Evolutionary conservation across 441 rosid genomes (phyloP), one percentile per base, ranked within the genome.

Genomic region (Flueggea neowawraea): DNA sequence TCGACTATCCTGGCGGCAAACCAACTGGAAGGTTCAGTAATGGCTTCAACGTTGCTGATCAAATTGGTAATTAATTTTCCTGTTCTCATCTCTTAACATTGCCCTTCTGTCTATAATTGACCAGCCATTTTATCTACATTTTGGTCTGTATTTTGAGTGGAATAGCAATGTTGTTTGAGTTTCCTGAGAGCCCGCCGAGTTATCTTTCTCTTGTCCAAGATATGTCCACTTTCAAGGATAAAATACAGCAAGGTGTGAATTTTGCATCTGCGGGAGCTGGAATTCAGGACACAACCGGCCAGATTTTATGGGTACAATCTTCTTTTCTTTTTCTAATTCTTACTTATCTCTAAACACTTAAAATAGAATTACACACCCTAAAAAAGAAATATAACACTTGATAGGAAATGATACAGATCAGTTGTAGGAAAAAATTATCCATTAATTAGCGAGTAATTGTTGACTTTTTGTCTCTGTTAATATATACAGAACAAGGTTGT

Each of bases 191-290:
- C 32, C 73, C 80, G 2, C 67, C 63, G 6, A 43, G 69, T 10
- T 75, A 17, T 59, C 57, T 69, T 0, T 57, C 55, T 58, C 69
- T 69, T 22, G 6, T 52, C 16, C 47, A 44, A 41, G 12, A 41
- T 10, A 7, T 57, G 12, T 47, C 59, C 0, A 58, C 16, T 43
- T 63, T 75, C 36, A 60, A 69, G 49, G 53, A 6, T 31, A 72
- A 52, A 22, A 31, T 71, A 17, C 73, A 70, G 12, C 43, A 52
- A 43, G 82, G 78, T 54, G 74, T 69, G 16, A 78, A 73, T 60
- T 74, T 78, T 59, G 82, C 82, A 13, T 78, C 80, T 2, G 77
- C 70, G 13, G 65, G 75, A 0, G 45, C 79, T 4, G 82, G 82
- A 45, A 55, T 75, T 53, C 63, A 61, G 28, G 11, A 52, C 16